These are phyloP conservation scores for Arthroderma sp. DNA, from an alignment of 2,329 filamentous ascomycete species.

Conservation along the genomic window DNA sequence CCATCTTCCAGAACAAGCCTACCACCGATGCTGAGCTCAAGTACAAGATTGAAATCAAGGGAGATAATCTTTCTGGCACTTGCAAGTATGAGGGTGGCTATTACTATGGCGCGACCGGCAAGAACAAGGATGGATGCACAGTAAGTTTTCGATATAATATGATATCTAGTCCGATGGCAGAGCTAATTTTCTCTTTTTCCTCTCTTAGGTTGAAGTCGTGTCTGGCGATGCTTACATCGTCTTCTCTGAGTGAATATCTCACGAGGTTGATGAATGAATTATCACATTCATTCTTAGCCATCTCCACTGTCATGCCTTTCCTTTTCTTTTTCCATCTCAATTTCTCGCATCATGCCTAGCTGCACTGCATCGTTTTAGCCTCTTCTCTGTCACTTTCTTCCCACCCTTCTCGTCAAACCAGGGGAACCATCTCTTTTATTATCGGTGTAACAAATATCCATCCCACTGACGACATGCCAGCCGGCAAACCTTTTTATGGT, in stretches of 20 bases:
- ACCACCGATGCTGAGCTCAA: conserved; percentile 57
- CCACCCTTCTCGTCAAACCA: too few species aligned
- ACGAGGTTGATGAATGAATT: background rate
- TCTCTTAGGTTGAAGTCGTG: conserved; percentile 33
- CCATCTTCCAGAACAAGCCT: conserved; percentile 71
- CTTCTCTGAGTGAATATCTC: conserved; percentile 16
- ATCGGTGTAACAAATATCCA: too few species aligned
- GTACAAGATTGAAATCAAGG: conserved; percentile 65
- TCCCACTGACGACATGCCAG: too few species aligned
- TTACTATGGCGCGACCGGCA: conserved; percentile 42
- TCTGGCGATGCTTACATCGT: conserved; percentile 39
- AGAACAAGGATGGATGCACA: conserved; percentile 57
- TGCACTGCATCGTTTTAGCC: too few species aligned
- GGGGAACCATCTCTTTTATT: too few species aligned
- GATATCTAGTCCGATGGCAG: background rate
- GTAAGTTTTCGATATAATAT: conserved; percentile 41
- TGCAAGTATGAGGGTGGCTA: conserved; percentile 56
- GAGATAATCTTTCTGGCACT: conserved; percentile 43
- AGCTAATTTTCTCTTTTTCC: background rate
- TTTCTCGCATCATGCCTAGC: too few species aligned
- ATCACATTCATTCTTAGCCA: too few species aligned
- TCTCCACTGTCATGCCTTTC: too few species aligned
- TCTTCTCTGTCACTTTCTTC: too few species aligned
- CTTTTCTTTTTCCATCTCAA: too few species aligned
- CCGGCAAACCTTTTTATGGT: too few species aligned